These are phyloP conservation scores for Cladosporium velox DNA, from an alignment of 2,329 filamentous ascomycete species.

Conservation along the genomic window DNA sequence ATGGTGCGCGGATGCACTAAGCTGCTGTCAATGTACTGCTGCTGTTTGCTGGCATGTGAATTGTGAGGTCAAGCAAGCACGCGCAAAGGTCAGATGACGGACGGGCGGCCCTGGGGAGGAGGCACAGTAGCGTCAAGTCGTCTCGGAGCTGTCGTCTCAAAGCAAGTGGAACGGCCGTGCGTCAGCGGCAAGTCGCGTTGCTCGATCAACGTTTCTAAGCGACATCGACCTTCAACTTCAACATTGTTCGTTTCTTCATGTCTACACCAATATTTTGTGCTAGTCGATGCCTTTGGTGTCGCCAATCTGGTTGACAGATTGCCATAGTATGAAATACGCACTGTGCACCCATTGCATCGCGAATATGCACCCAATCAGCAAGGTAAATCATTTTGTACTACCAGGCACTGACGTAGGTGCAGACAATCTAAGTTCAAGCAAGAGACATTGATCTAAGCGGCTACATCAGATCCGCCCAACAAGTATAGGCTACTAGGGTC, in stretches of 20 bases:
- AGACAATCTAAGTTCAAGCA: background rate
- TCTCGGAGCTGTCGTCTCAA: constrained; percentile 10
- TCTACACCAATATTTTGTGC: background rate
- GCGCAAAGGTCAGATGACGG: constrained; percentile 20
- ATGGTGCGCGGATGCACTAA: constrained; percentile 1
- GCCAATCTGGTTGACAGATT: background rate
- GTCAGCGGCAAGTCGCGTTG: background rate
- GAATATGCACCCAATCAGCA: background rate
- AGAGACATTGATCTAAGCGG: background rate
- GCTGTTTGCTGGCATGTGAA: constrained; percentile 17
- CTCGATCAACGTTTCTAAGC: constrained; percentile 3
- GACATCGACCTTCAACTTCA: background rate
- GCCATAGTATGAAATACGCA: background rate
- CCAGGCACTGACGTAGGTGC: background rate
- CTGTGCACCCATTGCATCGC: background rate
- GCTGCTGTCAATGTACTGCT: constrained; percentile 13
- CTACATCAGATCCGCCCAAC: background rate
- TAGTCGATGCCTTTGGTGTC: background rate
- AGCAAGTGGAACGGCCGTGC: background rate
- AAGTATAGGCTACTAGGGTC: background rate
- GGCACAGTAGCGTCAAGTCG: constrained; percentile 8
- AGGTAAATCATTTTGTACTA: background rate
- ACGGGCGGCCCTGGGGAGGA: constrained; percentile 14
- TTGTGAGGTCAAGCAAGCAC: constrained; percentile 6
- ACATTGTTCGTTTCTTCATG: constrained; percentile 2